Conservation (phyloP, 345 rosid species). For the Raphanus sativus region DNA sequence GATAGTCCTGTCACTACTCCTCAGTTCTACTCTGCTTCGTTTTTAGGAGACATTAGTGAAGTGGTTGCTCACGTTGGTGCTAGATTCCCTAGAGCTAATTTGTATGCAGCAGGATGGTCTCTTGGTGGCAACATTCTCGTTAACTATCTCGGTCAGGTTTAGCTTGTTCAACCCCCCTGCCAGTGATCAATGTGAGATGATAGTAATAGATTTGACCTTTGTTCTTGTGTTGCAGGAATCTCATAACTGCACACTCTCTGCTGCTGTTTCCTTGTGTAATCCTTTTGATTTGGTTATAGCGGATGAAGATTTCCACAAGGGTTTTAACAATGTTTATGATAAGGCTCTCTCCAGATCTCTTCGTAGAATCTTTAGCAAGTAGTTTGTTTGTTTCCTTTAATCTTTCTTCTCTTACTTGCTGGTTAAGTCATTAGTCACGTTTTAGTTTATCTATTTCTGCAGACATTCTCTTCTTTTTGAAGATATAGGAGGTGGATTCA, state of each 20-base stretch:
- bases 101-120: constrained; percentile 96
- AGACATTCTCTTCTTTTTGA: constrained; percentile 89
- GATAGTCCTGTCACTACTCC: constrained; percentile 81
- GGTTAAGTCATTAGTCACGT: constrained; percentile 12
- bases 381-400: constrained; percentile 20
- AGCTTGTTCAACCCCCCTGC: constrained; percentile 6
- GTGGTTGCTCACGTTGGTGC: constrained; percentile 58
- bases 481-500: constrained; percentile 79
- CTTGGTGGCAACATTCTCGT: constrained; percentile 94
- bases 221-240: constrained; percentile 55
- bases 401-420: background rate
- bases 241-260: constrained; percentile 61
- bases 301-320: constrained; percentile 90
- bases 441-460: constrained; percentile 9
- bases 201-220: background rate
- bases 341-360: constrained; percentile 74
- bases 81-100: constrained; percentile 71
- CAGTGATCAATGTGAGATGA: background rate
- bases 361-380: constrained; percentile 65
- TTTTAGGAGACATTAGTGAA: constrained; percentile 76
- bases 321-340: constrained; percentile 82
- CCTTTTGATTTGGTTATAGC: constrained; percentile 92
- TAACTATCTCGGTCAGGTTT: constrained; percentile 77
- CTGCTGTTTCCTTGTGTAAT: constrained; percentile 88
- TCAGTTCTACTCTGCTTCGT: constrained; percentile 98